Evolutionary conservation across 805 yeast species (phyloP).

Genomic region (Hemisphaericaspora nanyangensis): DNA sequence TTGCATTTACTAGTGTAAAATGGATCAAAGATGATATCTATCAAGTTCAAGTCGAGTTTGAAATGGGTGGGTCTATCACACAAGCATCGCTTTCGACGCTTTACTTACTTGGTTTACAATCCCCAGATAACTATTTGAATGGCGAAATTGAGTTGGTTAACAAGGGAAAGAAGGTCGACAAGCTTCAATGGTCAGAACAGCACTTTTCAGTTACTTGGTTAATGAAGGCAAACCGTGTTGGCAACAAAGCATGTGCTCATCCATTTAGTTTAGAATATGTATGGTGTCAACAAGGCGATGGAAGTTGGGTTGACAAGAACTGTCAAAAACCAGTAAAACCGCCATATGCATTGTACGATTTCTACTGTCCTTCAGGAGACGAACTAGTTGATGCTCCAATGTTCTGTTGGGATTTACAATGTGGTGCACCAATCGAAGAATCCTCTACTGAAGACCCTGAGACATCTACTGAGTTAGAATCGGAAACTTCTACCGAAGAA

Average conservation of each 20-base stretch:
- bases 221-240: slow-evolving; percentile 1
- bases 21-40: slow-evolving; percentile 2
- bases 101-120: slow-evolving; percentile 1
- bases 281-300: background rate
- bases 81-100: background rate
- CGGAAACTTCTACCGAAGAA: background rate
- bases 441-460: background rate
- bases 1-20: background rate
- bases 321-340: slow-evolving; percentile 1
- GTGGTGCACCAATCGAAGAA: background rate
- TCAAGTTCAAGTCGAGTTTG: slow-evolving; percentile 3
- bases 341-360: background rate
- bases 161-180: background rate
- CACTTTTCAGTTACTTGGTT: slow-evolving; percentile 3
- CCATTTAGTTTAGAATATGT: slow-evolving; percentile 2
- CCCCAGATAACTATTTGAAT: slow-evolving; percentile 2
- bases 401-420: background rate
- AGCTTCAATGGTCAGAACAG: slow-evolving; percentile 1
- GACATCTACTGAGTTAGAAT: background rate
- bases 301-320: slow-evolving; percentile 1
- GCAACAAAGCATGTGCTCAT: background rate
- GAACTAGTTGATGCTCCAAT: slow-evolving; percentile 1
- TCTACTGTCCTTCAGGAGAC: background rate
- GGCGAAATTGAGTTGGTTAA: slow-evolving; percentile 2
- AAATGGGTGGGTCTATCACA: slow-evolving; percentile 2